Base-by-base conservation (phyloP, 257 asterid genomes). In the Hygrophila difformis region DNA sequence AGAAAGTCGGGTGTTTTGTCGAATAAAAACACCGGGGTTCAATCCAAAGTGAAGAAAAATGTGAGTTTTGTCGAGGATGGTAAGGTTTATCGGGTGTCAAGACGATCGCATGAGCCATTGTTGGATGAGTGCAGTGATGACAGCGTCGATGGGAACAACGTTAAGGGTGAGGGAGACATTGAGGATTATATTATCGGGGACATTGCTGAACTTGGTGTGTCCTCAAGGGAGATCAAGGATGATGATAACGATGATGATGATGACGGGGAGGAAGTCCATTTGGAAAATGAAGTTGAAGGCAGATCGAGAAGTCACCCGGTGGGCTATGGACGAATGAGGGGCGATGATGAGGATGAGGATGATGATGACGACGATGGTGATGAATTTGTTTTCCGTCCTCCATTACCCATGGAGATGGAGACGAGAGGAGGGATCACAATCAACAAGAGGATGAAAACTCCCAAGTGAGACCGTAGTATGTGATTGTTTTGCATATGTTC, bases 31-130 rank as follows among this genome's bases (percentile, higher is more conserved):
- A 61, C 60, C 38, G 75, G 55, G 54, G 37, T 39, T 62, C 58
- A 62, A 29, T 66, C 77, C 19, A 77, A 70, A 58, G 81, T 20
- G 41, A 72, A 64, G 75, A 85, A 72, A 73, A 72, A 51, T 50
- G 92, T 79, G 57, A 79, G 67, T 52, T 86, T 82, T 74, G 76
- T 64, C 0, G 86, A 86, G 61, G 48, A 74, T 40, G 77, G 69
- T 0, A 64, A 71, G 42, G 76, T 62, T 29, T 66, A 68, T 18
- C 38, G 60, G 35, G 65, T 62, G 34, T 43, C 51, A 28, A 62
- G 64, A 50, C 37, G 52, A 41, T 33, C 42, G 2, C 8, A 22
- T 12, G 51, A 39, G 57, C 65, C 60, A 3, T 45, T 26, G 43
- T 45, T 49, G 21, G 53, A 43, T 18, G 77, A 59, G 58, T 62